Evolutionary conservation across 257 asterid genomes (phyloP).

Genomic region (Plantago major): DNA sequence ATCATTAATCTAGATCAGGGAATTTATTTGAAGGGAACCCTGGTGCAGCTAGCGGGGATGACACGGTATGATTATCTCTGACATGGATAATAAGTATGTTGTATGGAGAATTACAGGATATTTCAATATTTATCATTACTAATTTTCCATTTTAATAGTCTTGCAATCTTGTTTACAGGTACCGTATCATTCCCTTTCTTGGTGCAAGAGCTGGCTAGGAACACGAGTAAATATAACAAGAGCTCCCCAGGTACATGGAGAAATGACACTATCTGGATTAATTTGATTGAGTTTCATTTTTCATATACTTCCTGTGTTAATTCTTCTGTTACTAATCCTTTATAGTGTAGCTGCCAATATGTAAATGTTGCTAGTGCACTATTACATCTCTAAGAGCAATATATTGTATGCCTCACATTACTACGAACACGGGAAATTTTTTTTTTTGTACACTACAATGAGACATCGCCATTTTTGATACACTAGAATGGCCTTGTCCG

Average conservation of each 20-base stretch:
- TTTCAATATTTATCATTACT: slow-evolving; percentile 1
- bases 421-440: no score
- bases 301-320: neutral
- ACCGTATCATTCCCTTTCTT: slow-evolving; percentile 92
- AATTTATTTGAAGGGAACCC: slow-evolving; percentile 89
- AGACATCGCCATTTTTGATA: no score
- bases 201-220: slow-evolving; percentile 99
- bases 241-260: slow-evolving; percentile 78
- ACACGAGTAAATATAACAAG: slow-evolving; percentile 87
- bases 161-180: slow-evolving; percentile 50
- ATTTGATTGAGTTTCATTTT: neutral
- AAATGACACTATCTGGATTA: neutral
- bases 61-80: slow-evolving; percentile 60
- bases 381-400: no score
- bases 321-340: neutral
- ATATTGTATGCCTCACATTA: no score
- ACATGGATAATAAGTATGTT: slow-evolving; percentile 12
- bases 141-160: slow-evolving; percentile 21
- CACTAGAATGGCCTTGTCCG: no score
- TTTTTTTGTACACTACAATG: no score
- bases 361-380: no score
- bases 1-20: slow-evolving; percentile 67
- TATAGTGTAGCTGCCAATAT: no score
- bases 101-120: slow-evolving; percentile 3
- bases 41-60: slow-evolving; percentile 91